These are phyloP conservation scores for Pseudogymnoascus sp. DNA, from an alignment of 2,329 filamentous ascomycete species.

Conservation along the genomic window DNA sequence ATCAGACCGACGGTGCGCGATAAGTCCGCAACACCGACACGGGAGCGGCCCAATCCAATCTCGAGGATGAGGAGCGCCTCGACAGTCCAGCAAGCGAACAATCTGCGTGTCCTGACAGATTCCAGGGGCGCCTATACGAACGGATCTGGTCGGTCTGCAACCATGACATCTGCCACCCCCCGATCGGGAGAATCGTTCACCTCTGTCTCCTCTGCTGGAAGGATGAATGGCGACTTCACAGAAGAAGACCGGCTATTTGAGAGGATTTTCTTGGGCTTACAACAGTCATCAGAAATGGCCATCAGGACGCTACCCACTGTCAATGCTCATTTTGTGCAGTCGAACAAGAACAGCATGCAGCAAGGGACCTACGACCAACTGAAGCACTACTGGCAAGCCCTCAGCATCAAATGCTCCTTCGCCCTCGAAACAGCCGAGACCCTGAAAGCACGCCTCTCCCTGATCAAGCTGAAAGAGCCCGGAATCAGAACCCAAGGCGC, in stretches of 20 bases:
- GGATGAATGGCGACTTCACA: slow-evolving; percentile 50
- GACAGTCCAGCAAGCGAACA: slow-evolving; percentile 25
- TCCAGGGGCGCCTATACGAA: slow-evolving; percentile 44
- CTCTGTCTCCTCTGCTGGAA: slow-evolving; percentile 20
- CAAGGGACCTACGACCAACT: slow-evolving; percentile 52
- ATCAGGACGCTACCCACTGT: slow-evolving; percentile 64
- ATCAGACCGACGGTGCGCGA: slow-evolving; percentile 46
- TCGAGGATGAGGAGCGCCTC: slow-evolving; percentile 27
- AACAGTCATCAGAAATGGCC: slow-evolving; percentile 65
- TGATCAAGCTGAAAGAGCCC: slow-evolving; percentile 80
- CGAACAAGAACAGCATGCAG: slow-evolving; percentile 49
- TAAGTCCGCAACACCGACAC: slow-evolving; percentile 46
- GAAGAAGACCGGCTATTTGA: slow-evolving; percentile 81
- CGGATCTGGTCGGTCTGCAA: slow-evolving; percentile 43
- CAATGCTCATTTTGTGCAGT: slow-evolving; percentile 55
- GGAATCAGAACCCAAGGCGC: slow-evolving; percentile 56
- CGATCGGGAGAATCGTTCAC: slow-evolving; percentile 76
- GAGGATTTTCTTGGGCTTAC: slow-evolving; percentile 69
- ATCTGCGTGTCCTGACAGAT: slow-evolving; percentile 50
- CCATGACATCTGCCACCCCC: slow-evolving; percentile 54
- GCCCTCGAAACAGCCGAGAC: slow-evolving; percentile 68
- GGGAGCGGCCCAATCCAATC: slow-evolving; percentile 38
- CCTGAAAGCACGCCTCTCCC: slow-evolving; percentile 64
- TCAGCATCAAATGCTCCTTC: slow-evolving; percentile 64
- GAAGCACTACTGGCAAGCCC: slow-evolving; percentile 58